Percentiles rank a stretch among this genome's conserved stretches.
phyloP scores from a whole-genome alignment of 2,329 filamentous ascomycete genomes.

The Pseudogymnoascus sp. region DNA sequence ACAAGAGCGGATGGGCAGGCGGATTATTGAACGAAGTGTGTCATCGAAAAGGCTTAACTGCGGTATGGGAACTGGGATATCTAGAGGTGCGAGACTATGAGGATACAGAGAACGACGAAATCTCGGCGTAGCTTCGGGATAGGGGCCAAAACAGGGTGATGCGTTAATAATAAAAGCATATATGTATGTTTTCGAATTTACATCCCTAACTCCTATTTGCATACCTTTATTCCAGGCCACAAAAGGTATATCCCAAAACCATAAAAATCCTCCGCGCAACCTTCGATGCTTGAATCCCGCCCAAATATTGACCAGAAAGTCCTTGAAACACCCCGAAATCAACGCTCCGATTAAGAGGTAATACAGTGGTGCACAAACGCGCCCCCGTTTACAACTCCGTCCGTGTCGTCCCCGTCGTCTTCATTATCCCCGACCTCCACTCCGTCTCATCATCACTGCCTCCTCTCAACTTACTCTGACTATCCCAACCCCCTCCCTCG shows the following conservation, averaged over 20 bases:
- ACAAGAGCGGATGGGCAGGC: too few species aligned
- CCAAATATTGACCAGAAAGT: neutral
- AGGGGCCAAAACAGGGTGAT: neutral
- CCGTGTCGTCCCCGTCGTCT: constrained; percentile 10
- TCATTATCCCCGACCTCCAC: constrained; percentile 16
- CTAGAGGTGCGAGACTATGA: neutral
- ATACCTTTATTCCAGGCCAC: neutral
- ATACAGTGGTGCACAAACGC: constrained; percentile 8
- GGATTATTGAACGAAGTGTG: too few species aligned
- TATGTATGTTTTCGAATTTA: neutral
- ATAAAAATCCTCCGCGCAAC: neutral
- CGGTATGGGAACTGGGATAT: neutral
- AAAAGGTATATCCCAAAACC: neutral
- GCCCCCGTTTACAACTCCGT: constrained; percentile 16
- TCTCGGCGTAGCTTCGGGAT: neutral
- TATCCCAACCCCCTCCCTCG: constrained; percentile 11
- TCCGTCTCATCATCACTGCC: constrained; percentile 8
- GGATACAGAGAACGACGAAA: neutral
- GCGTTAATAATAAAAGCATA: neutral
- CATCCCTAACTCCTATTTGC: neutral
- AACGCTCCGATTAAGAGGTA: neutral
- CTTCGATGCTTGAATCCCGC: neutral
- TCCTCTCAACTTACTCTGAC: constrained; percentile 13
- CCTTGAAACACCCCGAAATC: neutral
- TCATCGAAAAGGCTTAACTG: too few species aligned